Evolutionary conservation across 2,329 filamentous ascomycete genomes (phyloP).

Genomic region (Fusarium sp.): DNA sequence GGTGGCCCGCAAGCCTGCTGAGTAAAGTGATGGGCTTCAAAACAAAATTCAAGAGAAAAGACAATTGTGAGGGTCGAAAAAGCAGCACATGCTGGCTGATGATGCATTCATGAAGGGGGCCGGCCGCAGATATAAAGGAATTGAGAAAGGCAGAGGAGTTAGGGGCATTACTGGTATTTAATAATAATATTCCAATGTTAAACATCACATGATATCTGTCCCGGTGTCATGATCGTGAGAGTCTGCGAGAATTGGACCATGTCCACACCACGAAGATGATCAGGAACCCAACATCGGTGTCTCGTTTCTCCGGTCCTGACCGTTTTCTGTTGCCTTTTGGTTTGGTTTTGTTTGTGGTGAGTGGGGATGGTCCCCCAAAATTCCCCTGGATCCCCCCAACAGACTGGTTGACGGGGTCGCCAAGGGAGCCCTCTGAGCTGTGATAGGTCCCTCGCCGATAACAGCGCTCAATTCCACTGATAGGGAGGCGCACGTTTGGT

Average conservation of each 20-base stretch:
- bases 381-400: conserved; percentile 39
- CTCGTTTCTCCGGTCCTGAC: conserved; percentile 29
- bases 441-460: conserved; percentile 23
- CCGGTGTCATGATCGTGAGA: not conserved
- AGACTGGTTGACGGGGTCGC: conserved; percentile 36
- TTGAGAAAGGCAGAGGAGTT: conserved; percentile 31
- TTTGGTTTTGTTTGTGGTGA: conserved; percentile 21
- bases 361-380: conserved; percentile 37
- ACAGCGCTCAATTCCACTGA: conserved; percentile 16
- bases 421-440: conserved; percentile 13
- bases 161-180: conserved; percentile 41
- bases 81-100: conserved; percentile 25
- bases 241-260: not conserved
- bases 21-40: conserved; percentile 21
- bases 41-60: conserved; percentile 8
- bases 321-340: conserved; percentile 13
- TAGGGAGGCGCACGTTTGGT: conserved; percentile 25
- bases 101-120: conserved; percentile 36
- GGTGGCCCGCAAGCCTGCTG: conserved; percentile 84
- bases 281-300: conserved; percentile 7
- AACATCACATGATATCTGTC: conserved; percentile 21
- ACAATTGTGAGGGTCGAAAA: conserved; percentile 31
- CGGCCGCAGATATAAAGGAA: conserved; percentile 27
- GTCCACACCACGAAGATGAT: not conserved
- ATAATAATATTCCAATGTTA: conserved; percentile 42